Base-by-base conservation (phyloP, 2,329 filamentous ascomycete genomes). In the Myriosclerotinia scirpicola region DNA sequence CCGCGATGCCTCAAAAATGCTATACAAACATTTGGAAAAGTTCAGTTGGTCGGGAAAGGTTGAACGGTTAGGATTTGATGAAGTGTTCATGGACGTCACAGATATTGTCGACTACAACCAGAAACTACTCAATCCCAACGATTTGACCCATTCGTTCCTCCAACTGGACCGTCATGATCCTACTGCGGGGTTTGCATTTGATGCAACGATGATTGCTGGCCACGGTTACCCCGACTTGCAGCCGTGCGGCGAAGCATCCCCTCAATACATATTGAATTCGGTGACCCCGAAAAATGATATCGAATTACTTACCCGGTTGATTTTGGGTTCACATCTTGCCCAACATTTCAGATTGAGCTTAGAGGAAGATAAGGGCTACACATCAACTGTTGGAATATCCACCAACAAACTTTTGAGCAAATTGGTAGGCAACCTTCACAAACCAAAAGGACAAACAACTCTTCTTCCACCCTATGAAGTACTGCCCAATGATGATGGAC, bases 361-460 rank as follows among this genome's bases (percentile, higher is more conserved):
- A 14, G 90, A 96, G 73, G 81, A 87, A 55, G 83, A 92, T 55
- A 89, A 88, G 73, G 92, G 92, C 1, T 97, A 94, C 78, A 97
- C 93, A 0, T 90, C 90, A 38, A 94, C 93, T 0, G 93, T 91
- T 53, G 94, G 94, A 5, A 87, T 98, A 30, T 90, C 93, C 2
- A 96, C 92, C 0, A 94, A 90, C 74, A 98, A 98, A 77, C 78
- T 94, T 6, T 81, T 97, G 14, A 87, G 91, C 67, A 98, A 98
- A 77, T 83, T 98, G 17, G 91, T 88, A 12, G 94, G 94, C 15
- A 90, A 87, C 76, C 81, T 89, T 67, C 87, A 97, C 76, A 98
- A 98, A 79, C 94, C 94, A 0, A 88, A 89, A 67, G 90, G 87
- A 68, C 95, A 98, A 77, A 98, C 94, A 0, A 92, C 91, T 0